phyloP scores from a whole-genome alignment of 768 basidiomycete species.

The Coprinopsis sp. region DNA sequence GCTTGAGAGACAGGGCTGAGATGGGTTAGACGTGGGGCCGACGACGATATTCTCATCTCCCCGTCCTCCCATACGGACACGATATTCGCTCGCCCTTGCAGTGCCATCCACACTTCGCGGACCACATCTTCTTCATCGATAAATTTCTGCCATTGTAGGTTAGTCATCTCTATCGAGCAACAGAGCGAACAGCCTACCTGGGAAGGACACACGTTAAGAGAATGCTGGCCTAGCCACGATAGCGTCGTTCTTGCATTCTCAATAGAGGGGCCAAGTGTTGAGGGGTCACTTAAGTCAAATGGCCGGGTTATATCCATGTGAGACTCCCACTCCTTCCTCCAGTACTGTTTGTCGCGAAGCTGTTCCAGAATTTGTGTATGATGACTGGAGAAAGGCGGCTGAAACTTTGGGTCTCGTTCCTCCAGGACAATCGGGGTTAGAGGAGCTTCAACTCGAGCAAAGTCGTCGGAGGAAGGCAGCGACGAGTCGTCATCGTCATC shows the following conservation, averaged over 20 bases:
- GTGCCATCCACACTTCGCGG: constrained; percentile 68
- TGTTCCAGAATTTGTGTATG: constrained; percentile 58
- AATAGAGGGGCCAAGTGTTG: constrained; percentile 54
- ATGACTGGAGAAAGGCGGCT: constrained; percentile 33
- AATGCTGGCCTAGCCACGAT: neutral
- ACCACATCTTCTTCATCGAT: constrained; percentile 75
- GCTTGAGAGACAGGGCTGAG: constrained; percentile 60
- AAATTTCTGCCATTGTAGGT: constrained; percentile 46
- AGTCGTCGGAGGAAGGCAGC: constrained; percentile 16
- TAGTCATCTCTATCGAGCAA: neutral
- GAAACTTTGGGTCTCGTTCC: constrained; percentile 3
- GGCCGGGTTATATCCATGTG: constrained; percentile 35
- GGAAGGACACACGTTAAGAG: constrained; percentile 9
- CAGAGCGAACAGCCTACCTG: constrained; percentile 31
- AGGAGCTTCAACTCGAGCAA: constrained; percentile 11
- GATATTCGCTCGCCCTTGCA: constrained; percentile 68
- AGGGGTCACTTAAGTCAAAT: constrained; percentile 67
- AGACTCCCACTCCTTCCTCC: constrained; percentile 62
- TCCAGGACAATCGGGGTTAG: constrained; percentile 3
- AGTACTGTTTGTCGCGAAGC: constrained; percentile 64
- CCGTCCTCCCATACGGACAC: constrained; percentile 39
- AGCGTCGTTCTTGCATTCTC: neutral
- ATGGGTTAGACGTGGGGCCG: constrained; percentile 59
- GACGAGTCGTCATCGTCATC: constrained; percentile 36
- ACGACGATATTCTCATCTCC: constrained; percentile 38